Conservation (phyloP, 1,284 basidiomycete species). For the Gymnopus androsaceus region DNA sequence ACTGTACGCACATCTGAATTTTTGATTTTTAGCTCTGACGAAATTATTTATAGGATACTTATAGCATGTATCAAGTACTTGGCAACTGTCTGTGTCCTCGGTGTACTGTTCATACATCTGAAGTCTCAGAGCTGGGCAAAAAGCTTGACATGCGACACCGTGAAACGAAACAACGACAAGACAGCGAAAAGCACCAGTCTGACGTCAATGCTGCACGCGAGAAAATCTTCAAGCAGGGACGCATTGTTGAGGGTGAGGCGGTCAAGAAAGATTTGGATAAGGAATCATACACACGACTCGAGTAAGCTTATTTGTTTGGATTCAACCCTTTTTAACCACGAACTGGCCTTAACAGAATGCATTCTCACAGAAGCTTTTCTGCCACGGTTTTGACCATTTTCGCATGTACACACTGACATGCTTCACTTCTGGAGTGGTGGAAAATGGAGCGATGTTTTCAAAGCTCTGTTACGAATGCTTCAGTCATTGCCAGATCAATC, state of each 20-base stretch:
- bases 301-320: slow-evolving; percentile 7
- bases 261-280: too few relatives aligned
- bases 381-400: slow-evolving; percentile 21
- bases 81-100: slow-evolving; percentile 30
- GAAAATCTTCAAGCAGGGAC: too few relatives aligned
- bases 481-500: background rate
- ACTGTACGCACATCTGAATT: slow-evolving; percentile 34
- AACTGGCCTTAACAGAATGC: slow-evolving; percentile 10
- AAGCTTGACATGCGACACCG: slow-evolving; percentile 19
- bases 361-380: slow-evolving; percentile 12
- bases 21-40: background rate
- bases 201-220: slow-evolving; percentile 8
- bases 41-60: slow-evolving; percentile 25
- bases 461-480: slow-evolving; percentile 27
- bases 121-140: slow-evolving; percentile 25
- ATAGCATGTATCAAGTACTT: slow-evolving; percentile 29
- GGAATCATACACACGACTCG: slow-evolving; percentile 15
- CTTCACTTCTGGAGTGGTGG: slow-evolving; percentile 22
- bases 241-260: too few relatives aligned
- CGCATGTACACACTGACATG: background rate
- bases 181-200: slow-evolving; percentile 9
- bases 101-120: slow-evolving; percentile 25
- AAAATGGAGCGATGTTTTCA: slow-evolving; percentile 28
- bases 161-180: background rate
- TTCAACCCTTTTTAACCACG: background rate